Evolutionary conservation across 805 yeast genomes (phyloP).

Genomic region (Candida palmyrensis): DNA sequence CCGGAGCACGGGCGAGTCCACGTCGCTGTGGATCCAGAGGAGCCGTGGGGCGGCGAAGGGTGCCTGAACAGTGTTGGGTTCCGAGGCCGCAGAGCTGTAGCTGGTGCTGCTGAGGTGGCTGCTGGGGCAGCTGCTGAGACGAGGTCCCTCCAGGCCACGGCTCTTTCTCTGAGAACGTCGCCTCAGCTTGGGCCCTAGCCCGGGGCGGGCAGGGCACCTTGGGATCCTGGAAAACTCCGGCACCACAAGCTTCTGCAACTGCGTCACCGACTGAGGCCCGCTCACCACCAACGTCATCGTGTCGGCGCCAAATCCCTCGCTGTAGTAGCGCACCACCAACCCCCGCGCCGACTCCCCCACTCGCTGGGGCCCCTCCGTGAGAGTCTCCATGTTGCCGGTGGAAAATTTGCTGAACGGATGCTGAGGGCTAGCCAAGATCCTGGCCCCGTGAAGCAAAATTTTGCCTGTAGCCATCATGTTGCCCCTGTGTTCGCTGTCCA

Average conservation of each 20-base stretch:
- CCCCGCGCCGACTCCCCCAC: too few species aligned
- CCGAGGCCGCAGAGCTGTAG: slow-evolving; percentile 6
- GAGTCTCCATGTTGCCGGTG: slow-evolving; percentile 57
- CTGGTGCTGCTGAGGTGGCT: slow-evolving; percentile 5
- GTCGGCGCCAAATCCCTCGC: slow-evolving; percentile 37
- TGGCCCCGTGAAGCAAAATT: slow-evolving; percentile 53
- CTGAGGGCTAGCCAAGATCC: slow-evolving; percentile 39
- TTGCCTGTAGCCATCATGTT: slow-evolving; percentile 43
- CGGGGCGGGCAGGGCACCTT: too few species aligned
- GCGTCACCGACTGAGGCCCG: slow-evolving; percentile 63
- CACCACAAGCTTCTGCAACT: slow-evolving; percentile 47
- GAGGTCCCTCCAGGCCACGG: neutral
- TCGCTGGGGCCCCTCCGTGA: too few species aligned
- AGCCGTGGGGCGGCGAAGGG: too few species aligned
- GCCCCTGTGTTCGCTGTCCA: slow-evolving; percentile 63
- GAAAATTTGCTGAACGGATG: slow-evolving; percentile 61
- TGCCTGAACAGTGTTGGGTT: too few species aligned
- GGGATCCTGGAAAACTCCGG: slow-evolving; percentile 35
- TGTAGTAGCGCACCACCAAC: slow-evolving; percentile 39
- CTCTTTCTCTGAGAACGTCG: too few species aligned
- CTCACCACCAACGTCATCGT: slow-evolving; percentile 56
- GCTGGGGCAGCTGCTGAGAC: neutral
- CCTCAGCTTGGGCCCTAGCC: too few species aligned
- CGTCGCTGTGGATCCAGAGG: too few species aligned
- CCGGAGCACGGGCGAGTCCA: too few species aligned